Evolutionary conservation across 345 rosid species (phyloP).

Genomic region (Euphorbia lathyris): DNA sequence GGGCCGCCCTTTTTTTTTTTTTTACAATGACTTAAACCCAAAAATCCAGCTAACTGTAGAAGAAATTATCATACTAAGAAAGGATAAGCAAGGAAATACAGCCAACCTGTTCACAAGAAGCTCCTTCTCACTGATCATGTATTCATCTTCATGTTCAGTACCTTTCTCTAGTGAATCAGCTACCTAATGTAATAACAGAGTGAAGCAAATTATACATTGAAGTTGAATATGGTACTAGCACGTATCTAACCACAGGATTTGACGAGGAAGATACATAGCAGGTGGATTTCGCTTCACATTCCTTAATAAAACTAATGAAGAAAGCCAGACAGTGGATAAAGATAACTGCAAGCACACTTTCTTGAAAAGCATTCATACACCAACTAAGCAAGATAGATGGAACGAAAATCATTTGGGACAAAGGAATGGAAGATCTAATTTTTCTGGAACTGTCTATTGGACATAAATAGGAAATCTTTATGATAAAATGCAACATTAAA

Average conservation of each 20-base stretch:
- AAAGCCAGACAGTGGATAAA: neutral
- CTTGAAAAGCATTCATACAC: neutral
- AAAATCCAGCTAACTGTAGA: neutral
- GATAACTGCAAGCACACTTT: too few relatives aligned
- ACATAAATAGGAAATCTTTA: too few relatives aligned
- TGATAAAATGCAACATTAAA: too few relatives aligned
- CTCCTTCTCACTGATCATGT: conserved; percentile 99
- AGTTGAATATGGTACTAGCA: neutral
- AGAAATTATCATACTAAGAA: neutral
- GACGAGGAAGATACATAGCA: neutral
- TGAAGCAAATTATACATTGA: neutral
- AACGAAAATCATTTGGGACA: neutral
- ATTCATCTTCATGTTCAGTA: conserved; percentile 98
- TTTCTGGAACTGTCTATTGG: neutral
- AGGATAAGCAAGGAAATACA: neutral
- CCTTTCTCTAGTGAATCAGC: conserved; percentile 99
- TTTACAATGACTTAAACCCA: conserved; percentile 1
- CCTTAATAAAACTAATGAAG: neutral
- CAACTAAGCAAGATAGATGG: neutral
- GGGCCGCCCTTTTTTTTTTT: too few relatives aligned
- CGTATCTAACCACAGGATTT: neutral
- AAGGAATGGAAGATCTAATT: neutral
- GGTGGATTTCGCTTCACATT: neutral
- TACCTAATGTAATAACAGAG: conserved; percentile 41
- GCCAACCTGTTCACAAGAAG: conserved; percentile 89